Evolutionary conservation across 202 grass and related monocot species (phyloP).

Genomic region (Thinopyrum obtusiflorum): DNA sequence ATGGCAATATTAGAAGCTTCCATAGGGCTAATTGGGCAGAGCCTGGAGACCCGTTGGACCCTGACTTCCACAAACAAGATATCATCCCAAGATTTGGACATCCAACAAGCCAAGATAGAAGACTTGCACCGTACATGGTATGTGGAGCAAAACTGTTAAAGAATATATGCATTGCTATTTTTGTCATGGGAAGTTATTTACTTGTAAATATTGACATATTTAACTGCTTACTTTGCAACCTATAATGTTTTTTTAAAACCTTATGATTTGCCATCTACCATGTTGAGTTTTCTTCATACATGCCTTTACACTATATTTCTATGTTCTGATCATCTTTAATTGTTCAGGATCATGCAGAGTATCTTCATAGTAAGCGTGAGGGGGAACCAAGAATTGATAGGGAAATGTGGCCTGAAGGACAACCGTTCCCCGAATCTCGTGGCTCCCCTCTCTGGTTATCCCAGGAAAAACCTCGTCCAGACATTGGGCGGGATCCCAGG

Average conservation of each 20-base stretch:
- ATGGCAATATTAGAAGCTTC: conserved; percentile 38
- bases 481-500: conserved; percentile 42
- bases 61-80: conserved; percentile 40
- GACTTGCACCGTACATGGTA: conserved; percentile 54
- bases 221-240: not conserved
- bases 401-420: conserved; percentile 48
- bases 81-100: conserved; percentile 39
- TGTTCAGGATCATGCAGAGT: conserved; percentile 67
- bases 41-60: conserved; percentile 30
- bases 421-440: conserved; percentile 23
- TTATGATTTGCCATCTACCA: not conserved
- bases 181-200: conserved; percentile 22
- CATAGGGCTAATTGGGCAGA: conserved; percentile 58
- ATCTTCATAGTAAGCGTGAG: conserved; percentile 54
- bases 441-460: conserved; percentile 41
- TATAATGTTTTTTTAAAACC: not conserved
- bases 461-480: conserved; percentile 26
- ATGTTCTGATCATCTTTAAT: conserved; percentile 16
- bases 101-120: conserved; percentile 38
- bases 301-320: not conserved
- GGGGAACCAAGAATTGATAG: conserved; percentile 46
- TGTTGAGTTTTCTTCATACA: conserved; percentile 1
- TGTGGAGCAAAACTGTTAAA: conserved; percentile 16
- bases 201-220: conserved; percentile 1
- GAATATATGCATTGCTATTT: not conserved